Evolutionary conservation across 2,329 filamentous ascomycete species (phyloP).

Genomic region (Fusarium stilboides): DNA sequence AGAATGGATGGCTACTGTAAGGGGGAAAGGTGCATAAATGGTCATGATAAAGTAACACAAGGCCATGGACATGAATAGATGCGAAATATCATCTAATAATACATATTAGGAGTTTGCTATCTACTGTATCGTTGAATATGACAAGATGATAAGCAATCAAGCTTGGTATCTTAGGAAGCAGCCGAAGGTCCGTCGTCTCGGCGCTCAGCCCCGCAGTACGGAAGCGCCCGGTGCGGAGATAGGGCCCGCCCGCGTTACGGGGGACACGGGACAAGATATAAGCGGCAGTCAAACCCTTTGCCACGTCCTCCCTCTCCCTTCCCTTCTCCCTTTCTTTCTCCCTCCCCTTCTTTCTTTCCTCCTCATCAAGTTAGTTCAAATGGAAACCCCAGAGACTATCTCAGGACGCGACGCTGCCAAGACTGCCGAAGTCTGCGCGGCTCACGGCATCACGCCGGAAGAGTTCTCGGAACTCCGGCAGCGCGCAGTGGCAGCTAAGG

Average conservation of each 20-base stretch:
- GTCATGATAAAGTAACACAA: slow-evolving; percentile 43
- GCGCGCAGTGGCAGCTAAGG: slow-evolving; percentile 79
- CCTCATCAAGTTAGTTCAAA: slow-evolving; percentile 4
- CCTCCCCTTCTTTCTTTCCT: not conserved
- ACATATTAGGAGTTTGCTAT: slow-evolving; percentile 18
- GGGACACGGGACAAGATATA: slow-evolving; percentile 35
- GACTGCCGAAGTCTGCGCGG: slow-evolving; percentile 49
- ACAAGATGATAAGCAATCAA: not conserved
- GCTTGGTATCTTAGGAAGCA: slow-evolving; percentile 20
- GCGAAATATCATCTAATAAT: slow-evolving; percentile 46
- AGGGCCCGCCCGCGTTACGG: slow-evolving; percentile 36
- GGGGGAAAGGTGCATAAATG: slow-evolving; percentile 37
- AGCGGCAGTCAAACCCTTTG: slow-evolving; percentile 11
- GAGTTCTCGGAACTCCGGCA: slow-evolving; percentile 77
- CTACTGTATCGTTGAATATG: not conserved
- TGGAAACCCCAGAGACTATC: slow-evolving; percentile 47
- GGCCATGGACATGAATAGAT: slow-evolving; percentile 38
- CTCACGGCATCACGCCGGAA: slow-evolving; percentile 66
- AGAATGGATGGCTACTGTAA: slow-evolving; percentile 34
- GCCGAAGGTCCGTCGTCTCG: slow-evolving; percentile 33
- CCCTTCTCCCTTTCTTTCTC: not conserved
- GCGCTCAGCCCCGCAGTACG: slow-evolving; percentile 47
- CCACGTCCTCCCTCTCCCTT: not conserved
- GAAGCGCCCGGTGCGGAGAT: slow-evolving; percentile 47
- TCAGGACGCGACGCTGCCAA: slow-evolving; percentile 49